Evolutionary conservation across 2,329 filamentous ascomycete genomes (phyloP).

Genomic region (Nothopassalora personata): DNA sequence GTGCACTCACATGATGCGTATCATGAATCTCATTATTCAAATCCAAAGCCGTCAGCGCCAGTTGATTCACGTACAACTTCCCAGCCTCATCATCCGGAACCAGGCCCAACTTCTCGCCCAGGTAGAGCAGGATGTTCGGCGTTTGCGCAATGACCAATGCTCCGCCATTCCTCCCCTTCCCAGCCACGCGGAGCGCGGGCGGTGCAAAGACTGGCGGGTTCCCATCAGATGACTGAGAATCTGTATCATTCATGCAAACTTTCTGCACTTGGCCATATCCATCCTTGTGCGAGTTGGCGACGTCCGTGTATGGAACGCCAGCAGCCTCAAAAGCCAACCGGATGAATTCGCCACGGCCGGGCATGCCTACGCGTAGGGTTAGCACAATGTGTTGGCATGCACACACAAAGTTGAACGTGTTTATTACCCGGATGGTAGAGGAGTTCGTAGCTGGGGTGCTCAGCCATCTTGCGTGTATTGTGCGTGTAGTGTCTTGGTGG

Average conservation of each 20-base stretch:
- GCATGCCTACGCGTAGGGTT: conserved; percentile 47
- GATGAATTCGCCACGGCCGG: conserved; percentile 69
- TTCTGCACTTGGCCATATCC: conserved; percentile 49
- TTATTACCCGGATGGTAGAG: conserved; percentile 54
- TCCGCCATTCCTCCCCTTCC: conserved; percentile 48
- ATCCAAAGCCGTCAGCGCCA: conserved; percentile 66
- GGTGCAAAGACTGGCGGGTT: conserved; percentile 65
- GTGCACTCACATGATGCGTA: conserved; percentile 54
- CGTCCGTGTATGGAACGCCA: conserved; percentile 60
- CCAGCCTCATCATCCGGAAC: conserved; percentile 41
- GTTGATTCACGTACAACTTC: conserved; percentile 55
- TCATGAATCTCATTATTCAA: conserved; percentile 69
- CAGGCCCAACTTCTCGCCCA: conserved; percentile 57
- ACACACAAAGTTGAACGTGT: background rate
- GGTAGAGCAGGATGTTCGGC: conserved; percentile 66
- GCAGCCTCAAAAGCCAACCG: conserved; percentile 68
- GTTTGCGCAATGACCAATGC: conserved; percentile 62
- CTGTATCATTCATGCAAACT: conserved; percentile 36
- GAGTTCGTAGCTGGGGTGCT: conserved; percentile 31
- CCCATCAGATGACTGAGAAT: conserved; percentile 36
- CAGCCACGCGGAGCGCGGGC: conserved; percentile 54
- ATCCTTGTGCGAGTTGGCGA: conserved; percentile 42
- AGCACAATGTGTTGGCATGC: background rate
- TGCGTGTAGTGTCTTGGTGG: background rate
- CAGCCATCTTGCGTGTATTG: conserved; percentile 11